Base-by-base conservation (phyloP, 1,284 basidiomycete genomes). In the Ceratobasidium sp. region DNA sequence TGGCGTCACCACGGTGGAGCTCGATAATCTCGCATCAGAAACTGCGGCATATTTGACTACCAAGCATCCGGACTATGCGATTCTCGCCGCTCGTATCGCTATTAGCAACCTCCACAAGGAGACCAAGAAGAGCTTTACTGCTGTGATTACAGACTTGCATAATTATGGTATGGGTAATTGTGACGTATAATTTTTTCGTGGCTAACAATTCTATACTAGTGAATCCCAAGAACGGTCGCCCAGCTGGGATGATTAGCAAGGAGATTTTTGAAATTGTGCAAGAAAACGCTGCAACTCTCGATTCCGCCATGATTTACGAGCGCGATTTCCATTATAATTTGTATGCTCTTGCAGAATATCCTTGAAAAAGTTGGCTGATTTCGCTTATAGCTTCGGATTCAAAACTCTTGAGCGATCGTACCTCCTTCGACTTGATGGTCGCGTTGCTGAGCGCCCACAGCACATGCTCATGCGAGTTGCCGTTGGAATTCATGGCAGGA, bases 401-500 rank as follows among this genome's bases (percentile, higher is more conserved):
- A 99, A 99, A 87, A 99, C 98, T 0, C 92, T 99, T 46, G 98
- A 99, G 87, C 94, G 98, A 52, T 99, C 97, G 3, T 99, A 99
- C 86, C 91, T 99, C 9, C 92, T 99, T 67, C 93, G 96, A 79
- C 93, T 99, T 86, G 91, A 98, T 84, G 96, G 96, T 77, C 95
- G 95, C 82, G 95, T 98, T 66, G 97, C 96, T 66, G 98, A 99
- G 86, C 92, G 98, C 70, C 98, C 98, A 46, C 97, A 99, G 84
- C 98, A 99, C 86, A 96, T 99, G 92, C 93, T 99, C 83, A 99
- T 99, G 98, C 96, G 97, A 86, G 98, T 99, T 75, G 95, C 97
- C 65, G 95, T 99, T 68, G 98, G 97, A 78, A 98, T 99, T 80
- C 97, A 99, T 84, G 97, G 97, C 13, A 83, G 87, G 38, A 94